Base-by-base conservation (phyloP, 768 basidiomycete species). In the Suillus luteus region DNA sequence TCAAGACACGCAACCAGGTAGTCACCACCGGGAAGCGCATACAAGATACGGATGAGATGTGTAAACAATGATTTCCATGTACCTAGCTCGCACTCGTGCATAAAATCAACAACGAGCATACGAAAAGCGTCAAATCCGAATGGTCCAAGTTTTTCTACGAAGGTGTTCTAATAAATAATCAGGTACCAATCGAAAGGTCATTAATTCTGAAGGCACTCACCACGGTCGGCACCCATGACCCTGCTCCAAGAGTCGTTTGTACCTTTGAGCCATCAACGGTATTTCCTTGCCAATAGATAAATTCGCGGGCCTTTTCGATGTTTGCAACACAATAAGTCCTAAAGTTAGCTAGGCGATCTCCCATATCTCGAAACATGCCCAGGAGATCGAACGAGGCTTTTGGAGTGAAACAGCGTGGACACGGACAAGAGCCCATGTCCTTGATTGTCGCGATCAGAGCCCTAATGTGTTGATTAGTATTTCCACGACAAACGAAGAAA, bases 51-150 rank as follows among this genome's bases (percentile, higher is more conserved):
- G 1, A 80, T 66, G 0, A 79, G 67, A 57, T 80, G 79, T 1
- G 69, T 70, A 38, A 81, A 73, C 2, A 80, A n/a, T 0, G 61
- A 52, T 37, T 77, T 79, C 73, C 76, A 79, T 0, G 74, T 72
- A 1, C 80, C 79, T 0, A 81, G 69, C 48, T 79, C 78, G 40
- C 73, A 66, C 59, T 78, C 76, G 55, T 79, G 79, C 71, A 82
- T 59, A 33, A 80, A 62, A 62, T 82, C 79, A 0, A 68, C 64
- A 0, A 73, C 68, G 2, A 80, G 68, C 49, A 76, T 71, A 0
- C 6, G 12, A 62, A 65, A 77, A 2, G 70, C 19, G 49, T 75
- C 66, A 31, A 73, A 70, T 0, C 66, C 69, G 15, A 68, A 52
- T 2, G 35, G 15, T 1, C 54, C 57, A 3, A 76, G 59, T 15